Evolutionary conservation across 768 basidiomycete genomes (phyloP).

Genomic region (Phylloporus rhodoxanthus): DNA sequence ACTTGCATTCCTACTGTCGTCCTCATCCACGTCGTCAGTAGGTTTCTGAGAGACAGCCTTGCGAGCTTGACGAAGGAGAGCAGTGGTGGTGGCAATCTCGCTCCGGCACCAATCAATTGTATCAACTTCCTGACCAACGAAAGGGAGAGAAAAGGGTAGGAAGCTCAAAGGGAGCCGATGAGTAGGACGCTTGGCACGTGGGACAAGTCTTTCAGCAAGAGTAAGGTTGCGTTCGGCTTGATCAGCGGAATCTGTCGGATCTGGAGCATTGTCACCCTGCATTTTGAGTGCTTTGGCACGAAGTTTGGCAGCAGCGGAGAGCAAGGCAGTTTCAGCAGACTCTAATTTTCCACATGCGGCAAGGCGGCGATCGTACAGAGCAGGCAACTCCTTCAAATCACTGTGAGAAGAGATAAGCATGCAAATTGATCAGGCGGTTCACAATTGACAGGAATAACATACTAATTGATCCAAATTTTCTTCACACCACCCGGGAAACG

Average conservation of each 20-base stretch:
- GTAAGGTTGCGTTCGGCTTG: constrained; percentile 27
- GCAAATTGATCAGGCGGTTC: neutral
- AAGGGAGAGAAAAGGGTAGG: constrained; percentile 50
- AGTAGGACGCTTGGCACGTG: constrained; percentile 66
- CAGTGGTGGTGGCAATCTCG: constrained; percentile 58
- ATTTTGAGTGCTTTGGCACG: constrained; percentile 51
- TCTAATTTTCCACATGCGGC: constrained; percentile 78
- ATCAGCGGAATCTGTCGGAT: constrained; percentile 16
- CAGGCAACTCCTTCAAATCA: constrained; percentile 82
- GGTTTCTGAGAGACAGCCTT: constrained; percentile 19
- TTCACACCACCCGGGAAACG: constrained; percentile 86
- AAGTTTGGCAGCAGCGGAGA: constrained; percentile 73
- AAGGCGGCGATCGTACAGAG: constrained; percentile 70
- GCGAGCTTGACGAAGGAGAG: constrained; percentile 48
- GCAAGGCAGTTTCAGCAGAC: constrained; percentile 70
- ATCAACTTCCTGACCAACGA: constrained; percentile 87
- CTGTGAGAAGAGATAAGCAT: constrained; percentile 29
- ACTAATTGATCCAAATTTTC: constrained; percentile 90
- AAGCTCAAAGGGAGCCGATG: constrained; percentile 60
- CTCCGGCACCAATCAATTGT: constrained; percentile 83
- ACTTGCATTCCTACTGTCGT: constrained; percentile 6
- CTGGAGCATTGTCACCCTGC: constrained; percentile 23
- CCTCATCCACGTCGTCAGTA: constrained; percentile 17
- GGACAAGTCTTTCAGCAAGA: constrained; percentile 53
- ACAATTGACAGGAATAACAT: constrained; percentile 8